Conservation (phyloP, 2,329 filamentous ascomycete genomes). For the Aspergillus phoenicis region DNA sequence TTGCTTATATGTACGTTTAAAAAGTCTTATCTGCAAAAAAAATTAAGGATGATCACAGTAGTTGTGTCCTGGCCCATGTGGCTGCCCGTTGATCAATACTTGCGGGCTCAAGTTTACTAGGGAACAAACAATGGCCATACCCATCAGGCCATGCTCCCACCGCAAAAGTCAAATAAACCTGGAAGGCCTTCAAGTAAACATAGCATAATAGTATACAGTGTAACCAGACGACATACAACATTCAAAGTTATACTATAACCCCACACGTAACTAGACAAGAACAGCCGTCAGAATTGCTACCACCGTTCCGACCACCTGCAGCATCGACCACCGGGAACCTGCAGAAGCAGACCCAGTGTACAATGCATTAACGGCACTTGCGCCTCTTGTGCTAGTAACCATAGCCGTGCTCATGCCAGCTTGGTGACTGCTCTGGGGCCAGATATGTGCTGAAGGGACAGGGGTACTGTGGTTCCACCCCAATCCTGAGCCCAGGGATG, state of each 20-base stretch:
- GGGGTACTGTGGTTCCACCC: background rate
- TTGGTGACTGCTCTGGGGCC: background rate
- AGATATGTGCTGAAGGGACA: background rate
- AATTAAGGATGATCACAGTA: too few species aligned
- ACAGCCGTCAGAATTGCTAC: background rate
- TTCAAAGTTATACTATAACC: too few species aligned
- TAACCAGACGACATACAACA: too few species aligned
- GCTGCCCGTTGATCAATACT: too few species aligned
- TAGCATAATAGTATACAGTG: too few species aligned
- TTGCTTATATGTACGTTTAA: rapidly evolving
- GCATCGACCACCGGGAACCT: background rate
- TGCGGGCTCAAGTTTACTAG: too few species aligned
- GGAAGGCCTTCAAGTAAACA: too few species aligned
- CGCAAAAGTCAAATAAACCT: too few species aligned
- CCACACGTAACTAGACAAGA: background rate
- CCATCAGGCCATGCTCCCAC: too few species aligned
- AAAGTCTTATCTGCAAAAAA: too few species aligned
- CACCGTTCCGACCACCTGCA: background rate
- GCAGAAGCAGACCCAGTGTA: background rate
- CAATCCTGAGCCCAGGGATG: background rate
- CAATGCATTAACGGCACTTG: background rate
- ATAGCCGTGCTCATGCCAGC: background rate
- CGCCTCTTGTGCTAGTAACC: background rate
- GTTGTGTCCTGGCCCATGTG: too few species aligned
- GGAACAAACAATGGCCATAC: too few species aligned